These are phyloP conservation scores for Calonectria naviculata DNA, from an alignment of 2,329 filamentous ascomycete genomes.

Conservation along the genomic window DNA sequence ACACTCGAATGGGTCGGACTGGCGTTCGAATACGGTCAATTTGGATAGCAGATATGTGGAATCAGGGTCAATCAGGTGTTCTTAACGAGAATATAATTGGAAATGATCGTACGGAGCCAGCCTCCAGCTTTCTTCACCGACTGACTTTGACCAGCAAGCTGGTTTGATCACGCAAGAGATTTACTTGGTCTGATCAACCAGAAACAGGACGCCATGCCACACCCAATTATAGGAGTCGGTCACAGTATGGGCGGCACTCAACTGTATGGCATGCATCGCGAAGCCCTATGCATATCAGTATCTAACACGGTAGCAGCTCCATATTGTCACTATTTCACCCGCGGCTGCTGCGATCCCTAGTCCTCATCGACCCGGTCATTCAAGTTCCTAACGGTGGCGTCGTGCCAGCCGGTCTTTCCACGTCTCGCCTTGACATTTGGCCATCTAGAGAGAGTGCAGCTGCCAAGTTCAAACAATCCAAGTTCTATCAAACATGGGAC, in stretches of 20 bases:
- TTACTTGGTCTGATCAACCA: slow-evolving; percentile 18
- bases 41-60: slow-evolving; percentile 6
- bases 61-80: background rate
- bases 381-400: background rate
- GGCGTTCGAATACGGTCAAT: background rate
- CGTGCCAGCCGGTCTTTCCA: background rate
- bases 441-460: background rate
- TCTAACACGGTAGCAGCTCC: background rate
- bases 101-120: background rate
- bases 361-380: slow-evolving; percentile 9
- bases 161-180: slow-evolving; percentile 12
- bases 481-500: slow-evolving; percentile 9
- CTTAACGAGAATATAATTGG: background rate
- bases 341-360: background rate
- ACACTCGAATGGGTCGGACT: background rate
- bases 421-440: slow-evolving; percentile 1
- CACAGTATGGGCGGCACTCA: slow-evolving; percentile 22
- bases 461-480: background rate
- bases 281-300: too few relatives aligned
- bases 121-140: too few relatives aligned
- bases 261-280: background rate
- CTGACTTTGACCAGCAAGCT: background rate
- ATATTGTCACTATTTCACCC: slow-evolving; percentile 1
- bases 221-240: slow-evolving; percentile 16
- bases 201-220: slow-evolving; percentile 12